Evolutionary conservation across 2,329 filamentous ascomycete genomes (phyloP).

Genomic region (Ceratocystis albifundus): DNA sequence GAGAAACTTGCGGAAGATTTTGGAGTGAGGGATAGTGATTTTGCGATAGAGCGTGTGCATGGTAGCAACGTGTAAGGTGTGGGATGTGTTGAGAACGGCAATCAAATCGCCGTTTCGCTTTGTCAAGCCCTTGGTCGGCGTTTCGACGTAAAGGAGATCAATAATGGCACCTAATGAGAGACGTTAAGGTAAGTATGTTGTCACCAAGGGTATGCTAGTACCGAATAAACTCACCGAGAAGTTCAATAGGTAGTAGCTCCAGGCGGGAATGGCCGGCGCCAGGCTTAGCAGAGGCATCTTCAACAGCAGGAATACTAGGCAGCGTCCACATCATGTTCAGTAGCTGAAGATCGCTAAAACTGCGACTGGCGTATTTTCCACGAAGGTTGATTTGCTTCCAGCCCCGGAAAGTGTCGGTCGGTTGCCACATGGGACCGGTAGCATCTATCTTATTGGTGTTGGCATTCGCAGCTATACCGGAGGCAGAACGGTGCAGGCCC

Average conservation of each 20-base stretch:
- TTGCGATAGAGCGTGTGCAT: conserved; percentile 64
- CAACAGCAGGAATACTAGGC: conserved; percentile 20
- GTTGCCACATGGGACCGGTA: conserved; percentile 48
- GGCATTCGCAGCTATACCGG: neutral
- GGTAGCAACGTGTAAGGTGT: conserved; percentile 59
- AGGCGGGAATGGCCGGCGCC: conserved; percentile 44
- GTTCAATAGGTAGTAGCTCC: conserved; percentile 57
- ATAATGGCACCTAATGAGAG: conserved; percentile 56
- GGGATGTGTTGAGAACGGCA: conserved; percentile 65
- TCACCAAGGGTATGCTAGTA: conserved; percentile 8
- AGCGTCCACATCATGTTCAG: conserved; percentile 45
- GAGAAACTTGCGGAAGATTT: conserved; percentile 72
- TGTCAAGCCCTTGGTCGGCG: conserved; percentile 59
- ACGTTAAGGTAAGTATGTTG: conserved; percentile 20
- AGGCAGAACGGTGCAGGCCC: neutral
- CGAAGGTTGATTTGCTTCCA: conserved; percentile 52
- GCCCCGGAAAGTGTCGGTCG: conserved; percentile 46
- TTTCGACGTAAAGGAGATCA: conserved; percentile 59
- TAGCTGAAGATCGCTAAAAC: conserved; percentile 48
- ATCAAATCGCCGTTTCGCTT: conserved; percentile 69
- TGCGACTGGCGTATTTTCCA: conserved; percentile 49
- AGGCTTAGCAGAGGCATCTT: conserved; percentile 22
- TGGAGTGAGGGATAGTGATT: conserved; percentile 71
- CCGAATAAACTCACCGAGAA: conserved; percentile 48
- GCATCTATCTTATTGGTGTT: conserved; percentile 32